A percentile compares a stretch with the other conserved stretches of the same genome.
phyloP scores from a whole-genome alignment of 2,329 filamentous ascomycete species.

The Calonectria fujianensis region DNA sequence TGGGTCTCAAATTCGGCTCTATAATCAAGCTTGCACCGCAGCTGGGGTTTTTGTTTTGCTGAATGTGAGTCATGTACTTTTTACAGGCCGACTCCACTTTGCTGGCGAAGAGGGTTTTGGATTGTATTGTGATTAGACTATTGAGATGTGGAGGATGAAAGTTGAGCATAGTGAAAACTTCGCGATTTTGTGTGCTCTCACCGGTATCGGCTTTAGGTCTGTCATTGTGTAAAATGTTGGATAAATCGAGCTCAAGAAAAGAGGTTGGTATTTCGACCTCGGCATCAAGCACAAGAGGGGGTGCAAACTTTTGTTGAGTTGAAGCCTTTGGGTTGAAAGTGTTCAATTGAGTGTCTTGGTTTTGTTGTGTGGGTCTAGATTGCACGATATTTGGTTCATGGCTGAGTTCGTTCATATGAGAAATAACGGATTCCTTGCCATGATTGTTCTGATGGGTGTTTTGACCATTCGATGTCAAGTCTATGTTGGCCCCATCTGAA shows the following conservation, averaged over 20 bases:
- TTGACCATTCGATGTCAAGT: neutral
- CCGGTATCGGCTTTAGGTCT: neutral
- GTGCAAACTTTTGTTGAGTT: neutral
- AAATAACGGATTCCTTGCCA: neutral
- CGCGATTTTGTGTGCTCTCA: neutral
- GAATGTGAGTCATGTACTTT: neutral
- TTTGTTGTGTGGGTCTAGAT: neutral
- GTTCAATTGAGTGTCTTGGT: neutral
- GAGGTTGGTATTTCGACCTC: neutral
- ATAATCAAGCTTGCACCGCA: neutral
- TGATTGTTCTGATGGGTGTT: neutral
- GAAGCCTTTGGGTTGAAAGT: neutral
- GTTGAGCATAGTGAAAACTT: neutral
- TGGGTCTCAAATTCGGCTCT: neutral
- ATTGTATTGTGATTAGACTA: neutral
- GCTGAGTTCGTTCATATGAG: neutral
- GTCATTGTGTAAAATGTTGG: neutral
- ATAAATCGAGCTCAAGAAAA: neutral
- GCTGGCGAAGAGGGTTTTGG: conserved; percentile 17
- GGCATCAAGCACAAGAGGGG: neutral
- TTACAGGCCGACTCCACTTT: conserved; percentile 22
- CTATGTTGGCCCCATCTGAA: neutral
- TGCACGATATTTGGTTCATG: neutral
- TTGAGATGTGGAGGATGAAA: neutral
- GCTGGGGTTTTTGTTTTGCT: neutral